These are phyloP conservation scores for Flaveria bidentis DNA, from an alignment of 129 eudicot species.

Conservation along the genomic window DNA sequence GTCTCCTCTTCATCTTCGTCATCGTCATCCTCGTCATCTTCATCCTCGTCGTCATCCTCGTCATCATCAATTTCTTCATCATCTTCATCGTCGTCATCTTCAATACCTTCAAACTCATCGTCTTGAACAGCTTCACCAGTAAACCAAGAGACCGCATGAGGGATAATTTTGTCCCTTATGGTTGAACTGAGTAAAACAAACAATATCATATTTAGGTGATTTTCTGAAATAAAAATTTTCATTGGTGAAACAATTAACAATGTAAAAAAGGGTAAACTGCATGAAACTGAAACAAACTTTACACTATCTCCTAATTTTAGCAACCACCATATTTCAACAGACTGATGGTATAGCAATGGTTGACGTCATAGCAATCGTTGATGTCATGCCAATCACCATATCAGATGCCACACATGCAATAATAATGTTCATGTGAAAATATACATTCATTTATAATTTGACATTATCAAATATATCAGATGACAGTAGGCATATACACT, in stretches of 20 bases:
- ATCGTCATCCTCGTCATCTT: constrained; percentile 49
- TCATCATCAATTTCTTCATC: constrained; percentile 51
- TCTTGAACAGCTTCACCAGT: constrained; percentile 88
- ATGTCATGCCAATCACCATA: neutral
- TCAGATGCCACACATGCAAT: neutral
- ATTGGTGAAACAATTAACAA: neutral
- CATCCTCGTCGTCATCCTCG: constrained; percentile 50
- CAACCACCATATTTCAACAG: neutral
- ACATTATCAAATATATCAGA: neutral
- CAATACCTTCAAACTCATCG: constrained; percentile 63
- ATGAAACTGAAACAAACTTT: neutral
- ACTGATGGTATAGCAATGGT: neutral
- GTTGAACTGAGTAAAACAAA: constrained; percentile 54
- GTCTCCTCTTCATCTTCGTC: constrained; percentile 28
- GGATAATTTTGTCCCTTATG: constrained; percentile 74
- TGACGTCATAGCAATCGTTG: neutral
- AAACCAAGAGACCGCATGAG: constrained; percentile 92
- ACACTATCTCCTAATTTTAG: neutral
- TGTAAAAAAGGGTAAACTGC: neutral
- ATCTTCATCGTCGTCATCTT: constrained; percentile 53
- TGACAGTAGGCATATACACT: neutral
- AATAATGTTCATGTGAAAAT: neutral
- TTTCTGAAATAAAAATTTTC: neutral
- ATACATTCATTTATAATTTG: neutral
- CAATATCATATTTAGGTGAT: neutral